Conservation (phyloP, 148 eudicot genomes). For the Hydrangea macrophylla region DNA sequence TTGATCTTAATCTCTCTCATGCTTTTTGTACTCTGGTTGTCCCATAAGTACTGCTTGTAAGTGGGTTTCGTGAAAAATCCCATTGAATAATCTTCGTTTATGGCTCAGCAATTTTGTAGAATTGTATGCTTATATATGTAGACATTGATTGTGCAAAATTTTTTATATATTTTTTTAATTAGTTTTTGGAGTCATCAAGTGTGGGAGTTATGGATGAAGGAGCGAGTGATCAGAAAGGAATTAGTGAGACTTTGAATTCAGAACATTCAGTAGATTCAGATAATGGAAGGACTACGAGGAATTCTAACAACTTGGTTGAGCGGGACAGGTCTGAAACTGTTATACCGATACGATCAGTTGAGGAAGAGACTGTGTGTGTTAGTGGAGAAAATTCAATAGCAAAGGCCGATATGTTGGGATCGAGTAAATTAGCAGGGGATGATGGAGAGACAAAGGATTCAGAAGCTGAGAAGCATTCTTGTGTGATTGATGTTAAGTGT, state of each 20-base stretch:
- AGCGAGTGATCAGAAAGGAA: constrained; percentile 6
- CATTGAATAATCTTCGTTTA: background rate
- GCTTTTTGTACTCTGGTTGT: background rate
- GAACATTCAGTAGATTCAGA: background rate
- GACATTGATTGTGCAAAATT: no score
- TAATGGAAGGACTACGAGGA: background rate
- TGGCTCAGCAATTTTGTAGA: background rate
- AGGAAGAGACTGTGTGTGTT: background rate
- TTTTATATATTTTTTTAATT: background rate
- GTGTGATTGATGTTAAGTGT: constrained; percentile 36
- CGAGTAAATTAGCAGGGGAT: constrained; percentile 1
- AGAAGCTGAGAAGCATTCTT: constrained; percentile 20
- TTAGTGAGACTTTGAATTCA: background rate
- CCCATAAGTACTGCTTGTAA: no score
- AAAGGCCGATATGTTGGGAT: background rate
- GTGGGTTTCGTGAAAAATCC: background rate
- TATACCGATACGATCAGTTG: background rate
- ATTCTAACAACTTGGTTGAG: background rate
- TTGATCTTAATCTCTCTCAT: background rate
- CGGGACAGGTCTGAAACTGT: background rate
- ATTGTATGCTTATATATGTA: background rate
- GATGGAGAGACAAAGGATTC: background rate
- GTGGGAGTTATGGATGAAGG: constrained; percentile 12
- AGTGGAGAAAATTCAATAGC: background rate
- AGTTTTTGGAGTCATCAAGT: background rate